Conservation (phyloP, 345 rosid genomes). For the Eucalyptus coolabah region DNA sequence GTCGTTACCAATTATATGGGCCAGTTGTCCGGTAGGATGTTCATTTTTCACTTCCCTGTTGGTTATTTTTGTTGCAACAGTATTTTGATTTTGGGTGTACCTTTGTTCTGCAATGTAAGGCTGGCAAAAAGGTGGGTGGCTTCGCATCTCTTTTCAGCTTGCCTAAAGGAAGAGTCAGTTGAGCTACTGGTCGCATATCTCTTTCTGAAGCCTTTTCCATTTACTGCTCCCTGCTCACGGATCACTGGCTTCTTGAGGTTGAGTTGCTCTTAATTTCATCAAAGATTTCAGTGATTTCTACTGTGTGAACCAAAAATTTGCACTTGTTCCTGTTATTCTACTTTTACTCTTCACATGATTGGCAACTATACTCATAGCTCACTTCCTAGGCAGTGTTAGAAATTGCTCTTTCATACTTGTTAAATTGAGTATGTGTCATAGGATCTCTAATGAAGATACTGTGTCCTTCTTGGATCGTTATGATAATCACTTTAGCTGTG, state of each 20-base stretch:
- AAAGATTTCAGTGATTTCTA: neutral
- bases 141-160: slow-evolving; percentile 86
- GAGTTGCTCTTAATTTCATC: neutral
- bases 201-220: slow-evolving; percentile 76
- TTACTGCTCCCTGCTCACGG: slow-evolving; percentile 68
- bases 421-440: neutral
- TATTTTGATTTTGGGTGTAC: neutral
- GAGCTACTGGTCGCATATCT: slow-evolving; percentile 78
- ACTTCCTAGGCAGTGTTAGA: neutral
- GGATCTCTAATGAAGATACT: neutral
- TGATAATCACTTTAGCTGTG: neutral
- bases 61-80: neutral
- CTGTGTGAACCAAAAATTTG: neutral
- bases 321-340: neutral
- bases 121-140: slow-evolving; percentile 95
- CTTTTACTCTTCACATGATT: neutral
- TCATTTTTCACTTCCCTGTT: neutral
- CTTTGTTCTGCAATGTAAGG: slow-evolving; percentile 18
- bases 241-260: slow-evolving; percentile 85
- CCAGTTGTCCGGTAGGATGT: slow-evolving; percentile 56
- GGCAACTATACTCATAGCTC: neutral
- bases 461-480: neutral
- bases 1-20: slow-evolving; percentile 50
- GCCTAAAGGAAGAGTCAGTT: slow-evolving; percentile 77
- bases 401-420: neutral